phyloP scores from a whole-genome alignment of 805 yeast genomes.

The Metschnikowia sp. region DNA sequence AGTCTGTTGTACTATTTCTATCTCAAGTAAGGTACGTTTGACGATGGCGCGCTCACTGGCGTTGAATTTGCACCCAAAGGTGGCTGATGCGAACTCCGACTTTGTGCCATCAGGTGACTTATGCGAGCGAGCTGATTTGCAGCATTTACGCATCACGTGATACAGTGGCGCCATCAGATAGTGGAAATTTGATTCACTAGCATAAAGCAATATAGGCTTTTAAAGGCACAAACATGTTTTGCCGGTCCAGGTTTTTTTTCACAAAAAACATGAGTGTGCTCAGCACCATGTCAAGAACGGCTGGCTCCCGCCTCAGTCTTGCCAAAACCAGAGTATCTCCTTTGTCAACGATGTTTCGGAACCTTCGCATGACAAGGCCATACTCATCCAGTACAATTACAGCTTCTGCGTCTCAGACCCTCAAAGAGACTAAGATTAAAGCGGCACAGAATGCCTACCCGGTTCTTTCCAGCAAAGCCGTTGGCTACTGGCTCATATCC shows the following conservation, averaged over 20 bases:
- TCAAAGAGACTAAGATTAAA: background rate
- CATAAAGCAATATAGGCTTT: background rate
- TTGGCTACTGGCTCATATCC: constrained; percentile 86
- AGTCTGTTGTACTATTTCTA: background rate
- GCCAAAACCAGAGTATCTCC: constrained; percentile 10
- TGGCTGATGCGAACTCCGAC: no score
- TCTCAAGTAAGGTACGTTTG: background rate
- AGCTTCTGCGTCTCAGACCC: background rate
- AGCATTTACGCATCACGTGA: no score
- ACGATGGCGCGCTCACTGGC: background rate
- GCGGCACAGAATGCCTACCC: constrained; percentile 8
- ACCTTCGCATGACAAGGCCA: constrained; percentile 2
- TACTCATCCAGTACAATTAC: constrained; percentile 5
- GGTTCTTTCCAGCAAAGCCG: constrained; percentile 32
- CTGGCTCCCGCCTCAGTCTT: constrained; percentile 18
- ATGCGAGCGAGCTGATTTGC: background rate
- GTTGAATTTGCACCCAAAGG: background rate
- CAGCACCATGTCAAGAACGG: constrained; percentile 25
- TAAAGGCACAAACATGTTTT: constrained; percentile 24
- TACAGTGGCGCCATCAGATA: no score
- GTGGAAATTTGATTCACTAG: background rate
- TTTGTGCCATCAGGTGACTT: background rate
- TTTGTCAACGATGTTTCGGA: constrained; percentile 4
- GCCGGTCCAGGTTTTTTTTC: constrained; percentile 57
- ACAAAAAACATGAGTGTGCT: constrained; percentile 50